Evolutionary conservation across 106 monocot genomes (phyloP), one percentile per base, ranked within the genome.

Genomic region (Phalaenopsis aphrodite): DNA sequence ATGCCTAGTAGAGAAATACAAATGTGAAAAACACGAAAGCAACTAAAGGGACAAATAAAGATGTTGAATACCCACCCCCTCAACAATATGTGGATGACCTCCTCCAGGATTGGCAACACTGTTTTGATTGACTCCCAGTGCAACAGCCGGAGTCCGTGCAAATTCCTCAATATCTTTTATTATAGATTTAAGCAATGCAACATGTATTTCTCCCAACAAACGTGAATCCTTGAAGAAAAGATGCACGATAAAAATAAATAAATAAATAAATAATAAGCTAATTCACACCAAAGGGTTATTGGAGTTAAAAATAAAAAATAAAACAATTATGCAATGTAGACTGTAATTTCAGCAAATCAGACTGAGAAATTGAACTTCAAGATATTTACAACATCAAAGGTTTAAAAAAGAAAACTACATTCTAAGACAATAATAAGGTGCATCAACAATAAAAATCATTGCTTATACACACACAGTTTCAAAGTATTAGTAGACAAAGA

Each of bases 141-240:
- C 52, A 75, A 82, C 72, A 83, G 93, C 86, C 67, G 98, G 94
- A 75, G 87, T 87, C 77, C 94, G 89, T 76, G 91, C 92, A 72
- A 99, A 94, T 87, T 99, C 94, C 84, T 99, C 98, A 61, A 98
- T 94, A 80, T 98, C 94, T 80, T 94, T 98, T 78, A 99, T 92
- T 47, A 99, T 90, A 36, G 84, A 86, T 85, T 85, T 99, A 46
- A 99, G 84, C 45, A 99, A 77, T 79, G 91, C 77, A 72, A 95
- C 84, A 83, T 94, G 98, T 78, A 99, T 80, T 78, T 95, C 89
- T 55, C 94, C 98, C 36, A 99, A 80, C 66, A 94, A 83, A 76
- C 92, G 93, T 82, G 98, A 87, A 85, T 95, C 98, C 98, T 99
- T 47, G 0, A 17, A 36, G 8, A 76, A 48, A 6, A 49, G 9